phyloP scores from a whole-genome alignment of 192 early-diverging fungal species.

The Coemansia sp. region DNA sequence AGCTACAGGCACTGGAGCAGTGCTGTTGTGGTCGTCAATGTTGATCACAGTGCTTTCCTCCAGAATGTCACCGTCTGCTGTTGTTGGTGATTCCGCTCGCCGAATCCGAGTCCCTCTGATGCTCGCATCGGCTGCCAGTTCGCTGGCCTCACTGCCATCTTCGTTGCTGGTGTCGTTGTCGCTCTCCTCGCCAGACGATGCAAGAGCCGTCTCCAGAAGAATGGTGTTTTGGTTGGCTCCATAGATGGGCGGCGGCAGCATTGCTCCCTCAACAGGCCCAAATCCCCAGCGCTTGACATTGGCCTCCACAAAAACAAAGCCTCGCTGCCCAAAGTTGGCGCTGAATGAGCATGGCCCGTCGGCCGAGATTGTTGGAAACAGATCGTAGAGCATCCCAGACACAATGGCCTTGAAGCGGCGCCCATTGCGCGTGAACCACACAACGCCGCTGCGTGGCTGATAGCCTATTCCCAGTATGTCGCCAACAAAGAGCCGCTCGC shows the following conservation, averaged over 20 bases:
- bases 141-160: constrained; percentile 3
- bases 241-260: constrained; percentile 75
- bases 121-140: neutral
- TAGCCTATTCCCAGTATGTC: constrained; percentile 81
- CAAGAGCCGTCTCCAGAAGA: constrained; percentile 53
- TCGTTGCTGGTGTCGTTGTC: constrained; percentile 9
- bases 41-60: constrained; percentile 29
- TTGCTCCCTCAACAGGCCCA: constrained; percentile 68
- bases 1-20: neutral
- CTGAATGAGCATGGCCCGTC: constrained; percentile 56
- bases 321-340: constrained; percentile 78
- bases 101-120: neutral
- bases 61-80: neutral
- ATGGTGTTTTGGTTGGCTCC: constrained; percentile 71
- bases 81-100: neutral
- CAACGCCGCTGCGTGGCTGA: constrained; percentile 69
- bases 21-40: constrained; percentile 11
- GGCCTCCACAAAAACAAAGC: constrained; percentile 83
- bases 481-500: constrained; percentile 67
- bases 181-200: constrained; percentile 20
- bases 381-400: constrained; percentile 69
- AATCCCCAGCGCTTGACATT: constrained; percentile 85
- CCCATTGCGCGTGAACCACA: constrained; percentile 79
- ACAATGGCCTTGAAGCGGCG: constrained; percentile 68
- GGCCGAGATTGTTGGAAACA: constrained; percentile 61